Conservation (phyloP, 768 basidiomycete species). For the Myochromella boudieri region DNA sequence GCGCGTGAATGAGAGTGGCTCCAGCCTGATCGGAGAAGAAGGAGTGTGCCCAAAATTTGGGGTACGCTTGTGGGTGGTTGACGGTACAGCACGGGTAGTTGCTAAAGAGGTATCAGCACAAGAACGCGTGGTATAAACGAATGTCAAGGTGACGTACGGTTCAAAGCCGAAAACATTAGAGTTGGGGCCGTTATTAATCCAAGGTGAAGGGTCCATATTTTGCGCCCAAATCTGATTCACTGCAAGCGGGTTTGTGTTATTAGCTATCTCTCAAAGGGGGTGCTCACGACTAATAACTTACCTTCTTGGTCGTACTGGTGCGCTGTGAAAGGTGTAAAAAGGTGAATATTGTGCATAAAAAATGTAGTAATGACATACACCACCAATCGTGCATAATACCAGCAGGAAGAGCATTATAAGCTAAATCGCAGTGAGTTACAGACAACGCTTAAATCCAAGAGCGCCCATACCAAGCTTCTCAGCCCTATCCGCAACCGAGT, state of each 20-base stretch:
- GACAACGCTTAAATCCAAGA: background rate
- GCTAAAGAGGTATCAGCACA: slow-evolving; percentile 13
- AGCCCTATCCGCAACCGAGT: slow-evolving; percentile 38
- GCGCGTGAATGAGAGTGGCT: slow-evolving; percentile 32
- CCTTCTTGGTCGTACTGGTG: slow-evolving; percentile 46
- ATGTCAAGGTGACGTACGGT: slow-evolving; percentile 26
- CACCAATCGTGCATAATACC: slow-evolving; percentile 39
- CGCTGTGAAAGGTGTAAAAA: slow-evolving; percentile 20
- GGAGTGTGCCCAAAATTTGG: slow-evolving; percentile 43
- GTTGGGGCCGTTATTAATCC: slow-evolving; percentile 37
- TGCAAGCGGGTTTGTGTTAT: slow-evolving; percentile 9
- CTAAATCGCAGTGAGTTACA: slow-evolving; percentile 20
- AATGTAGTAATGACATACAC: slow-evolving; percentile 22
- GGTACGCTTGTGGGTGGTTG: slow-evolving; percentile 39
- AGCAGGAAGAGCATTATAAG: slow-evolving; percentile 41
- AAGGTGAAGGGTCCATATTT: slow-evolving; percentile 35
- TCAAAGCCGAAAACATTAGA: slow-evolving; percentile 44
- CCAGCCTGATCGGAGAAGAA: slow-evolving; percentile 32
- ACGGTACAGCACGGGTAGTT: slow-evolving; percentile 46
- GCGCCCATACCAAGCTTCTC: slow-evolving; percentile 34
- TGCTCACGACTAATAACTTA: too few relatives aligned
- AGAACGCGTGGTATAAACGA: background rate
- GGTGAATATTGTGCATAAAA: background rate
- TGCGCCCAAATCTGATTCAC: slow-evolving; percentile 44
- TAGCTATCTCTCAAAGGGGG: background rate